Evolutionary conservation across 2,329 filamentous ascomycete genomes (phyloP).

Genomic region (Ramularia endophylla): DNA sequence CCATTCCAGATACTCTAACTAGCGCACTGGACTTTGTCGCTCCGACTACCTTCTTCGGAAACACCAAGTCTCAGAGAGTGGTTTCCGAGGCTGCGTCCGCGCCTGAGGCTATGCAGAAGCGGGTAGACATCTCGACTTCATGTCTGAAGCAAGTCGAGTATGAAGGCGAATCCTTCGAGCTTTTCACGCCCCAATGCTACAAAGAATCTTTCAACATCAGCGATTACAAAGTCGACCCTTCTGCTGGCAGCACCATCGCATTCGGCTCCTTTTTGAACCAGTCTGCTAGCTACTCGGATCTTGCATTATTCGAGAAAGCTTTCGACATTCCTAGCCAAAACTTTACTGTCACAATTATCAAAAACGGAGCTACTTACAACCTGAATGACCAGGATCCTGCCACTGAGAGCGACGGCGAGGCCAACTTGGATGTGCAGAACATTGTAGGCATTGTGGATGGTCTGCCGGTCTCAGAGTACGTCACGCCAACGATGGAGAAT

Average conservation of each 20-base stretch:
- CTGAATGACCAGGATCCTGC: constrained; percentile 16
- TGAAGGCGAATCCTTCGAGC: constrained; percentile 3
- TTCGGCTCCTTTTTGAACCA: constrained; percentile 50
- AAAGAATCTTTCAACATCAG: constrained; percentile 47
- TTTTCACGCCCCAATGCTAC: constrained; percentile 44
- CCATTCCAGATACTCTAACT: constrained; percentile 22
- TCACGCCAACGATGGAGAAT: neutral
- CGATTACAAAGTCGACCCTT: constrained; percentile 38
- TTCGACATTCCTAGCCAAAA: constrained; percentile 42
- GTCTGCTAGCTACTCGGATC: constrained; percentile 44
- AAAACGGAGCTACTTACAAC: constrained; percentile 14
- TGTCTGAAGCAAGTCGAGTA: neutral
- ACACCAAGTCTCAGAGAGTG: constrained; percentile 11
- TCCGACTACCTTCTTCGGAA: constrained; percentile 40
- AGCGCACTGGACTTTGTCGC: constrained; percentile 25
- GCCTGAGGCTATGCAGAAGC: neutral
- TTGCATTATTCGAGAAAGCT: constrained; percentile 35
- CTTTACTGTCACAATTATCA: constrained; percentile 32
- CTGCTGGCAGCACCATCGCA: constrained; percentile 44
- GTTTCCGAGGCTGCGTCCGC: neutral
- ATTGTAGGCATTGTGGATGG: constrained; percentile 51
- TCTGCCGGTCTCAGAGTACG: constrained; percentile 47
- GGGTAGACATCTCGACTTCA: neutral
- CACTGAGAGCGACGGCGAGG: constrained; percentile 39
- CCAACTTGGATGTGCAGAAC: constrained; percentile 60